These are phyloP conservation scores for slime mould (Dictyostelium discoideum) DNA, from an alignment of 78 protist species.

Conservation along the genomic window dicty_2.7 NC_007091.3:3812001-3812500, in stretches of 20 bases:
- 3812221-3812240: slow-evolving; percentile 1
- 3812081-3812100: too few relatives aligned
- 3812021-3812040: too few relatives aligned
- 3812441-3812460: not conserved
- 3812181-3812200: not conserved
- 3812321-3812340: not conserved
- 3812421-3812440: not conserved
- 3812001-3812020: too few relatives aligned
- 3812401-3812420: not conserved
- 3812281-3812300: not conserved
- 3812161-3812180: not conserved
- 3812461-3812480: not conserved
- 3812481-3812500: not conserved
- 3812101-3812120: too few relatives aligned
- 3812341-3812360: not conserved
- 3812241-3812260: slow-evolving; percentile 6
- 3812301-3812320: not conserved
- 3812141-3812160: not conserved
- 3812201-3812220: not conserved
- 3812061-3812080: too few relatives aligned
- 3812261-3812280: not conserved
- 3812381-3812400: not conserved
- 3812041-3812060: too few relatives aligned
- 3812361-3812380: not conserved
- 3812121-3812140: not conserved